Evolutionary conservation across 495 filamentous ascomycete species (phyloP).

Genomic region (Penicillium goetzii): DNA sequence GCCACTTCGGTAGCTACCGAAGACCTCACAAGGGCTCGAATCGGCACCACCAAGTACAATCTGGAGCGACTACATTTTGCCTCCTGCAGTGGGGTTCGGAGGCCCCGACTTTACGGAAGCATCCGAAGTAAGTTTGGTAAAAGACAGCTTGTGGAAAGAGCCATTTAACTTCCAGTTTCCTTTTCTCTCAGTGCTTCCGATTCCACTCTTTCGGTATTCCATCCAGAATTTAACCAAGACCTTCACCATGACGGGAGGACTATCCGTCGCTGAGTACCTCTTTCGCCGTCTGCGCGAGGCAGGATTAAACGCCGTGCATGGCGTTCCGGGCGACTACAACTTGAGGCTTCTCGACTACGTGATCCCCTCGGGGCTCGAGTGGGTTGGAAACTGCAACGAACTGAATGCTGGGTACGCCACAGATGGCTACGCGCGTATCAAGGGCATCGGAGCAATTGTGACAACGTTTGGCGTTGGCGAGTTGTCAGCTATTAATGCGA

Average conservation of each 20-base stretch:
- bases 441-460: slow-evolving; percentile 68
- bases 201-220: background rate
- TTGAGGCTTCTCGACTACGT: slow-evolving; percentile 68
- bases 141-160: background rate
- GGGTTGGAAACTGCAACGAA: slow-evolving; percentile 77
- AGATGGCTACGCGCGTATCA: slow-evolving; percentile 74
- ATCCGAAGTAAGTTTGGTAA: background rate
- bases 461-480: slow-evolving; percentile 80
- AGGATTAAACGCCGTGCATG: slow-evolving; percentile 12
- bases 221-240: background rate
- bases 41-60: background rate
- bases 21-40: background rate
- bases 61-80: background rate
- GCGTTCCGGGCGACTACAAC: slow-evolving; percentile 66
- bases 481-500: slow-evolving; percentile 68
- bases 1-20: background rate
- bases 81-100: background rate
- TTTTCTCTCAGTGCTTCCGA: background rate
- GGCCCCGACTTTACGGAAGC: background rate
- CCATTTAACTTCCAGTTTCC: background rate
- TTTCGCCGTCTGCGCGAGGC: slow-evolving; percentile 16
- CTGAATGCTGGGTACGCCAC: slow-evolving; percentile 78
- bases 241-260: slow-evolving; percentile 3
- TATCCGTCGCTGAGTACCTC: slow-evolving; percentile 20
- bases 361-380: slow-evolving; percentile 59